A percentile compares a stretch with the other conserved stretches of the same genome.
Evolutionary conservation across 1,284 basidiomycete species (phyloP).

Genomic region (Sporisorium graminicola): DNA sequence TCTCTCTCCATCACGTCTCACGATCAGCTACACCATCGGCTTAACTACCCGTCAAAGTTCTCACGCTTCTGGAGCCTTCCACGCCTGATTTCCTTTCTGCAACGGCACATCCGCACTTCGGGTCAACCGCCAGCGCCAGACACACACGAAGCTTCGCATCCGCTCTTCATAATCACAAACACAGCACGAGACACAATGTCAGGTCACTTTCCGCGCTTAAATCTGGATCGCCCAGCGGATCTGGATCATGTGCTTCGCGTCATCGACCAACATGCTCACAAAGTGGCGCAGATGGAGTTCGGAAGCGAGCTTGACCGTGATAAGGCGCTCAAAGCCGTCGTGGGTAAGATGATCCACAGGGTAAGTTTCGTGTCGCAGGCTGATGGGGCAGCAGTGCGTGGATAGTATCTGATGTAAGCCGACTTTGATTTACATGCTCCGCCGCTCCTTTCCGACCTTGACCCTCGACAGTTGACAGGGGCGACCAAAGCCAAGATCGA

Average conservation of each 20-base stretch:
- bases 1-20: not conserved
- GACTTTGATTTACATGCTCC: not conserved
- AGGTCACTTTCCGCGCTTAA: slow-evolving; percentile 44
- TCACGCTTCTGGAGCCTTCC: not conserved
- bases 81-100: not conserved
- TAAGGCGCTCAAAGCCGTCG: slow-evolving; percentile 35
- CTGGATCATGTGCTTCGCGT: slow-evolving; percentile 38
- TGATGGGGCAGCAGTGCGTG: not conserved
- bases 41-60: not conserved
- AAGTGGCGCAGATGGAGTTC: slow-evolving; percentile 52
- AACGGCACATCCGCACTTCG: slow-evolving; percentile 4
- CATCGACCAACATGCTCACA: slow-evolving; percentile 35
- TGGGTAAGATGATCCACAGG: slow-evolving; percentile 39
- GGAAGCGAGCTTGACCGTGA: slow-evolving; percentile 41
- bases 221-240: slow-evolving; percentile 39
- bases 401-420: not conserved
- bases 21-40: not conserved
- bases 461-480: slow-evolving; percentile 26
- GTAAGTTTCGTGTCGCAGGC: slow-evolving; percentile 14
- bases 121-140: not conserved
- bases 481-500: slow-evolving; percentile 45
- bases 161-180: not conserved
- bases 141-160: not conserved
- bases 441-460: not conserved
- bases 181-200: slow-evolving; percentile 24